Evolutionary conservation across 371 early-diverging fungal species (phyloP).

Genomic region (Lichtheimia ornata): DNA sequence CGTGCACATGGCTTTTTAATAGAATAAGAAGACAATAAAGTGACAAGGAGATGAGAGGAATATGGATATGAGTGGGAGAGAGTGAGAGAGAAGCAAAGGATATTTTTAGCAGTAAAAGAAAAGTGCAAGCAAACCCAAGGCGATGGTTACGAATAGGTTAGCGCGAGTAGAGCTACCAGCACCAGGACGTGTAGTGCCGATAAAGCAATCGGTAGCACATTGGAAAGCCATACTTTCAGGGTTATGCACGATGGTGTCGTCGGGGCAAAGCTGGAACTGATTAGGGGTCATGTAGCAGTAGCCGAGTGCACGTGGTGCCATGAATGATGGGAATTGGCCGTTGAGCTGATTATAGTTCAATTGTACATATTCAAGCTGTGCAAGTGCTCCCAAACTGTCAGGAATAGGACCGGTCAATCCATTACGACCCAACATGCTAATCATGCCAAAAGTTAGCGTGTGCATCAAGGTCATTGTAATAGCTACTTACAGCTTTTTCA

Average conservation of each 20-base stretch:
- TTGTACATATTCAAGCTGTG: slow-evolving; percentile 41
- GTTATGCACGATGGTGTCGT: slow-evolving; percentile 34
- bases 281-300: slow-evolving; percentile 58
- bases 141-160: background rate
- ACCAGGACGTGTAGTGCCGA: slow-evolving; percentile 9
- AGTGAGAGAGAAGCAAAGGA: too few relatives aligned
- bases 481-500: slow-evolving; percentile 42
- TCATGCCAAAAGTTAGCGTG: too few relatives aligned
- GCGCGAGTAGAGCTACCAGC: slow-evolving; percentile 10
- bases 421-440: slow-evolving; percentile 52
- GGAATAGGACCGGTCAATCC: slow-evolving; percentile 45
- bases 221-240: slow-evolving; percentile 53
- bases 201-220: slow-evolving; percentile 49
- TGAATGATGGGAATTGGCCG: slow-evolving; percentile 48
- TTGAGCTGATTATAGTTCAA: slow-evolving; percentile 54
- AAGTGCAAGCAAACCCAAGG: slow-evolving; percentile 3
- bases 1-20: too few relatives aligned
- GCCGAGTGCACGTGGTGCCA: slow-evolving; percentile 45
- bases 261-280: slow-evolving; percentile 55
- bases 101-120: background rate
- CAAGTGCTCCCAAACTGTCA: slow-evolving; percentile 36
- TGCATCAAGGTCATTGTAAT: too few relatives aligned
- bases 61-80: too few relatives aligned
- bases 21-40: too few relatives aligned
- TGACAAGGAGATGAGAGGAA: too few relatives aligned